These are phyloP conservation scores for Pythium brachiatum DNA, from an alignment of 352 stramenopile genomes.

Conservation along the genomic window DNA sequence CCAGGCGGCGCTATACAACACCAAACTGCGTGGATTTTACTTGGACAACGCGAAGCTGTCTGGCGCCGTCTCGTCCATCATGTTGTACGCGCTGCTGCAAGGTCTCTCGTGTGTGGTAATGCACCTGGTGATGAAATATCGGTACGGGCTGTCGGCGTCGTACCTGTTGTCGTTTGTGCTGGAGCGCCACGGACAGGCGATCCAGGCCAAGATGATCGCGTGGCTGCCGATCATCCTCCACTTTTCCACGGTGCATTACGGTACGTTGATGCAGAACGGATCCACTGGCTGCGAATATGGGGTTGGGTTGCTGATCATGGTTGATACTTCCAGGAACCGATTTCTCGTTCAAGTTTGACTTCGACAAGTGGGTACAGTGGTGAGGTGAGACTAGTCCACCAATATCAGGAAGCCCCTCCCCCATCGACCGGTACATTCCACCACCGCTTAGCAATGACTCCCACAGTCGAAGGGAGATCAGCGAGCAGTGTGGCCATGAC, in stretches of 20 bases:
- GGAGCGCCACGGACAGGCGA: constrained; percentile 7
- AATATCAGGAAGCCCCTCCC: too few relatives aligned
- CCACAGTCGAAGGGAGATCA: too few relatives aligned
- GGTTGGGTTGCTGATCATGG: neutral
- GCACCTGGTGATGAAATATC: constrained; percentile 10
- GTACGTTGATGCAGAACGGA: constrained; percentile 3
- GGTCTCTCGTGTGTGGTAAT: constrained; percentile 4
- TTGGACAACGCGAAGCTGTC: neutral
- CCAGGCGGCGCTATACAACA: constrained; percentile 8
- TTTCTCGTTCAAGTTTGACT: constrained; percentile 12
- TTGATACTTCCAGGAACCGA: constrained; percentile 7
- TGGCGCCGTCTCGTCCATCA: neutral
- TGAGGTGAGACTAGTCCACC: neutral
- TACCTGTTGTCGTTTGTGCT: constrained; percentile 15
- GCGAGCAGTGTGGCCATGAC: too few relatives aligned
- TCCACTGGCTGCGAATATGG: neutral
- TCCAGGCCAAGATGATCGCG: constrained; percentile 18
- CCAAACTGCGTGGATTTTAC: constrained; percentile 4
- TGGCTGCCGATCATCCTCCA: constrained; percentile 18
- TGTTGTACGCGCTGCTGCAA: constrained; percentile 17
- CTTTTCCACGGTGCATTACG: constrained; percentile 19
- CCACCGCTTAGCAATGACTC: too few relatives aligned
- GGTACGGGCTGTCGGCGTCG: constrained; percentile 10
- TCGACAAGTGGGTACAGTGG: constrained; percentile 4
- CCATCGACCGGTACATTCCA: too few relatives aligned